Base-by-base conservation (phyloP, 1,139 yeast species). In the Candida gigantensis region DNA sequence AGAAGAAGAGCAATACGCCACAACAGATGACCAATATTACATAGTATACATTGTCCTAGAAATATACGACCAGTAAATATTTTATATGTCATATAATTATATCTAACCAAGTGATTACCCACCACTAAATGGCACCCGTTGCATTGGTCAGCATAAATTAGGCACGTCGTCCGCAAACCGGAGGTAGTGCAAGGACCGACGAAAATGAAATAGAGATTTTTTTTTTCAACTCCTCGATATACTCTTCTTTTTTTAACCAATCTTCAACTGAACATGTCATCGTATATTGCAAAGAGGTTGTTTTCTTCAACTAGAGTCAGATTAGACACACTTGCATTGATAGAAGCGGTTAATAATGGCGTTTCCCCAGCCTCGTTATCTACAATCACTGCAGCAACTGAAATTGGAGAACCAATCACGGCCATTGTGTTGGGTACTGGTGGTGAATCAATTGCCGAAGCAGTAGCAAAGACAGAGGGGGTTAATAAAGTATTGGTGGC, bases 361-460 rank as follows among this genome's bases (percentile, higher is more conserved):
- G 64, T 86, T 36, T 63, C 83, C 1, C 78, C 94, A 3, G 78
- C 86, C 2, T 78, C 96, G 3, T 70, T 86, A 42, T 77, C 84
- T 5, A 65, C 85, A 3, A 54, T 84, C 24, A 64, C 73, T 7
- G 92, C 92, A 5, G 89, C 92, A n/a, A 54, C 56, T 30, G 68
- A 74, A 43, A 50, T 84, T 27, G 84, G 84, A 6, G 72, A 80
- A 51, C 87, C 88, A 34, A 66, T 84, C 19, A 74, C 79, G 14
- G 88, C 84, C 2, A 53, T 84, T 14, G 52, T 82, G 8, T 64
- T 79, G 4, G 89, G 89, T 2, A 63, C 83, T 1, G 67, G 69
- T 11, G 74, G 81, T 4, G 59, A 54, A 27, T 52, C 58, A 2
- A 64, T 64, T 3, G 74, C 74, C 2, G 48, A 52, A 3, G 62